These are phyloP conservation scores for Phytophthora cryptogea DNA, from an alignment of 352 stramenopile genomes.

Conservation along the genomic window DNA sequence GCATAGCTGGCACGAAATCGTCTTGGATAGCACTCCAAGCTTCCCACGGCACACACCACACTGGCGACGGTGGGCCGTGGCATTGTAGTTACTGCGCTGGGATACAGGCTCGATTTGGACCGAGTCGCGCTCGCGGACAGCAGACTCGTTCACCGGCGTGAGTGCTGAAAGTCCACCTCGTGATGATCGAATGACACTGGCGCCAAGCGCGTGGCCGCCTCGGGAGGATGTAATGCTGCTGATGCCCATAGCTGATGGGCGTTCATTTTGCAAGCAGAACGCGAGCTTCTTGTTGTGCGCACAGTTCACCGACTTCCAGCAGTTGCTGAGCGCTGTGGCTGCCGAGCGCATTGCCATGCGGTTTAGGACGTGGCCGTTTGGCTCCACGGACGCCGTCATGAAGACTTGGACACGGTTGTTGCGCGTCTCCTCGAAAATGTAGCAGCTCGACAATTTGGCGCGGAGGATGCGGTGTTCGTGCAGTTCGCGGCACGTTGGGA, in stretches of 20 bases:
- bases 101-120: constrained; percentile 25
- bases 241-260: constrained; percentile 17
- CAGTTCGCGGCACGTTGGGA: constrained; percentile 45
- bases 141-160: constrained; percentile 32
- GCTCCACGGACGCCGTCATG: constrained; percentile 61
- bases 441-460: constrained; percentile 55
- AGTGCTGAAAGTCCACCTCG: constrained; percentile 29
- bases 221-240: constrained; percentile 13
- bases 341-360: constrained; percentile 47
- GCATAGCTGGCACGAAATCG: constrained; percentile 48
- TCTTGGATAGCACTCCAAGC: constrained; percentile 40
- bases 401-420: constrained; percentile 63
- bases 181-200: constrained; percentile 20
- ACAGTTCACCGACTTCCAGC: constrained; percentile 65
- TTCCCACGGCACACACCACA: constrained; percentile 43
- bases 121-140: constrained; percentile 11
- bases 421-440: constrained; percentile 60
- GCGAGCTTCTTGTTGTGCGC: constrained; percentile 77
- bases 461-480: constrained; percentile 43
- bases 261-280: constrained; percentile 53
- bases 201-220: constrained; percentile 5
- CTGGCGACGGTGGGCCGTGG: constrained; percentile 17
- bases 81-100: constrained; percentile 33
- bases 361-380: constrained; percentile 47
- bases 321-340: constrained; percentile 54